Base-by-base conservation (phyloP, 345 rosid species). In the Tarenaya hassleriana region DNA sequence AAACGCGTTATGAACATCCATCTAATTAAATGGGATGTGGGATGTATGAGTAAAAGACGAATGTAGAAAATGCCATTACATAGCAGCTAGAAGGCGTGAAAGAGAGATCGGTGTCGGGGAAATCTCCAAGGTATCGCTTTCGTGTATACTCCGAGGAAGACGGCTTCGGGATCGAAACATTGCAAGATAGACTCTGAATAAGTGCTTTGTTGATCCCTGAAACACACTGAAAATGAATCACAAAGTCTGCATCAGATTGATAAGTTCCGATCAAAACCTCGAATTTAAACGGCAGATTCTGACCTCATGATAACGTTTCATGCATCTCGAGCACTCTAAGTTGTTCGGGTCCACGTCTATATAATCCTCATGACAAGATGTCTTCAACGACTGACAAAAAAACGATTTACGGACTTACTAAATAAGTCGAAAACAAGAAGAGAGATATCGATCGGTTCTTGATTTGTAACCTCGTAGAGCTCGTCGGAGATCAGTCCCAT, bases 401-500 rank as follows among this genome's bases (percentile, higher is more conserved):
- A 0, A 2, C 12, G 11, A 13, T 31, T 8, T 34, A 15, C 16
- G 14, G 13, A 7, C 13, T 13, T 13, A 16, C 3, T 11, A n/a
- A n/a, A n/a, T n/a, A n/a, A n/a, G n/a, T n/a, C n/a, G n/a, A n/a
- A n/a, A n/a, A n/a, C n/a, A n/a, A n/a, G n/a, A n/a, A n/a, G n/a
- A n/a, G n/a, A n/a, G n/a, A n/a, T n/a, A n/a, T n/a, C n/a, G n/a
- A n/a, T n/a, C n/a, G n/a, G n/a, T n/a, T n/a, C 20, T 19, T 16
- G 46, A 32, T 21, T 3, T 24, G 60, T 47, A 27, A 76, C 95
- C 80, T 78, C 72, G 51, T 71, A 70, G 32, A 78, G 88, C 47
- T 86, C 86, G 50, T 86, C 75, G 27, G 91, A 82, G 50, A 86
- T 86, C 9, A 86, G 66, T 32, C 64, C 90, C 81, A 69, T 74